Evolutionary conservation across 2,329 filamentous ascomycete genomes (phyloP).

Genomic region (Mycosphaerella sp.): DNA sequence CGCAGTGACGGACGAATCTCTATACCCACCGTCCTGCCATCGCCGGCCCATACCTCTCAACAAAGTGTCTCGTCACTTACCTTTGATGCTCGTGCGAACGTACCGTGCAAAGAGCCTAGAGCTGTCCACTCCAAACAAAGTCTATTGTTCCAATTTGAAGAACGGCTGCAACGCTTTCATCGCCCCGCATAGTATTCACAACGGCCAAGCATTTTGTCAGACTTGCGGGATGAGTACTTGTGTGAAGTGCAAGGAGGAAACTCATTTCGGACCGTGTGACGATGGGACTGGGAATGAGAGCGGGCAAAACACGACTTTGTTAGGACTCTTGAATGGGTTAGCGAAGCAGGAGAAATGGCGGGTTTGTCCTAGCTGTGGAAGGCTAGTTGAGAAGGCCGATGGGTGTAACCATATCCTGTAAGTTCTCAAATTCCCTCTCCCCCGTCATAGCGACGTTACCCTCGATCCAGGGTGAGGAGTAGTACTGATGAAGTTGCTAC

Average conservation of each 20-base stretch:
- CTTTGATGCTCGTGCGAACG: conserved; percentile 2
- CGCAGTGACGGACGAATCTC: conserved; percentile 10
- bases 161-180: conserved; percentile 15
- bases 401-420: conserved; percentile 17
- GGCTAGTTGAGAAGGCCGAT: conserved; percentile 12
- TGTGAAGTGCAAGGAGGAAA: conserved; percentile 16
- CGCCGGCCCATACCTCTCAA: conserved; percentile 2
- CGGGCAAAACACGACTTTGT: background rate
- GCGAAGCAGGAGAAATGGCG: conserved; percentile 9
- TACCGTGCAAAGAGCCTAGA: conserved; percentile 11
- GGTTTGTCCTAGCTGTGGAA: conserved; percentile 13
- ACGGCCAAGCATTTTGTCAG: conserved; percentile 21
- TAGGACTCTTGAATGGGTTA: background rate
- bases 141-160: conserved; percentile 13
- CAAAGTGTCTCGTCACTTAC: conserved; percentile 7
- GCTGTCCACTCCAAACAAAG: conserved; percentile 15
- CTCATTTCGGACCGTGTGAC: conserved; percentile 19
- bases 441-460: too few relatives aligned
- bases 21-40: conserved; percentile 10
- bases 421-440: background rate
- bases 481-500: background rate
- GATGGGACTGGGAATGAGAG: background rate
- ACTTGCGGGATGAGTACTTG: conserved; percentile 18
- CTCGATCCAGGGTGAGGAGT: background rate
- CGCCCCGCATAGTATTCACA: conserved; percentile 19